These are phyloP conservation scores for Coemansia sp. DNA, from an alignment of 192 early-diverging fungal genomes.

Conservation along the genomic window DNA sequence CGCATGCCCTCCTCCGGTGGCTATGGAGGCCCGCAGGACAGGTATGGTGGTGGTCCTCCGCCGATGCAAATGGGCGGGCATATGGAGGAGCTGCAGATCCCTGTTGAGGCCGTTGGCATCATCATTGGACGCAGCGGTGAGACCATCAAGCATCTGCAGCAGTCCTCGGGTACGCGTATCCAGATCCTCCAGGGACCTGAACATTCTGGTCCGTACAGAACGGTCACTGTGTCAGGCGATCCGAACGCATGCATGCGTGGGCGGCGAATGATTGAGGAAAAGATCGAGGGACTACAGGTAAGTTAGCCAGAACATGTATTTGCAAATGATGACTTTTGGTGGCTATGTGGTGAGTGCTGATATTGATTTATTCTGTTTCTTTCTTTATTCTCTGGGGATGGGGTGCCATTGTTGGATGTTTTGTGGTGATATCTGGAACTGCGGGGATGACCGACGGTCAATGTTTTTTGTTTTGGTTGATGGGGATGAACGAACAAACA, in stretches of 20 bases:
- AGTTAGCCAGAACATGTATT: slow-evolving; percentile 11
- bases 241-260: slow-evolving; percentile 35
- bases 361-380: slow-evolving; percentile 11
- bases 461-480: not conserved
- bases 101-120: slow-evolving; percentile 39
- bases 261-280: slow-evolving; percentile 51
- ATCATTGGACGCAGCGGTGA: slow-evolving; percentile 51
- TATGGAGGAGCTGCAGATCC: slow-evolving; percentile 45
- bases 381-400: too few relatives aligned
- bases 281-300: slow-evolving; percentile 44
- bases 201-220: slow-evolving; percentile 28
- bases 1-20: slow-evolving; percentile 6
- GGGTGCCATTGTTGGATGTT: too few relatives aligned
- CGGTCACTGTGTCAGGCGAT: slow-evolving; percentile 40
- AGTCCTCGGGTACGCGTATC: slow-evolving; percentile 34
- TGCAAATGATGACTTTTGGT: too few relatives aligned
- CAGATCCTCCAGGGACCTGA: slow-evolving; percentile 49
- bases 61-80: slow-evolving; percentile 6
- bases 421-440: slow-evolving; percentile 8
- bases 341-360: not conserved
- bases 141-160: slow-evolving; percentile 51
- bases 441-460: not conserved
- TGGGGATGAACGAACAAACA: too few relatives aligned
- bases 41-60: not conserved
- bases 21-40: slow-evolving; percentile 7